Evolutionary conservation across 495 filamentous ascomycete species (phyloP).

Genomic region (Aspergillus heteromorphus): DNA sequence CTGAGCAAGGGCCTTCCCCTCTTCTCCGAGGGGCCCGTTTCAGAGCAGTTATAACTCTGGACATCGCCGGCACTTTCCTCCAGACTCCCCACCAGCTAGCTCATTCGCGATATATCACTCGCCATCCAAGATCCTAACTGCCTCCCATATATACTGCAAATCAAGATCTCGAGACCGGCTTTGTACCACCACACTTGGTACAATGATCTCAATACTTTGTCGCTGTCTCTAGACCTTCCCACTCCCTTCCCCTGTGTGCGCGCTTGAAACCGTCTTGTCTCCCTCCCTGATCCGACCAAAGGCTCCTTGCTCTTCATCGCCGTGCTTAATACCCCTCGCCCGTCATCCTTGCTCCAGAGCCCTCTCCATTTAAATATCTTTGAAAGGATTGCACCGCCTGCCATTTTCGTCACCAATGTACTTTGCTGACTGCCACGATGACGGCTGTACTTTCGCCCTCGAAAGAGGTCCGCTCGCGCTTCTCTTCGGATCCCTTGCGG

Average conservation of each 20-base stretch:
- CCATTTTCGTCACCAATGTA: neutral
- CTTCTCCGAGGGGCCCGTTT: neutral
- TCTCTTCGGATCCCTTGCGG: slow-evolving; percentile 34
- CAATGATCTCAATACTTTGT: neutral
- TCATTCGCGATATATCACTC: neutral
- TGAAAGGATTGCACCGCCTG: neutral
- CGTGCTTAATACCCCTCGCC: neutral
- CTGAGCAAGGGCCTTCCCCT: neutral
- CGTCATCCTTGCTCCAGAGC: neutral
- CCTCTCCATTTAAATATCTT: neutral
- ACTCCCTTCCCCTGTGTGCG: neutral
- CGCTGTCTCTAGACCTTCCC: neutral
- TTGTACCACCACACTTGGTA: neutral
- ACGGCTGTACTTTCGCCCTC: slow-evolving; percentile 38
- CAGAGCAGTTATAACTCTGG: neutral
- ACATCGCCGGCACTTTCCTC: neutral
- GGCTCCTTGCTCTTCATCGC: neutral
- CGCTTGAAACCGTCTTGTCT: neutral
- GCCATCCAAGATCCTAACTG: neutral
- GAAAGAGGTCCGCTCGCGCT: slow-evolving; percentile 33
- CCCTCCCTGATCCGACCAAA: no score
- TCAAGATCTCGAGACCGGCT: neutral
- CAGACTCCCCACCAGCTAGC: neutral
- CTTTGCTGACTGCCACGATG: slow-evolving; percentile 26
- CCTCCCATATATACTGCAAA: neutral